Base-by-base conservation (phyloP, 2,329 filamentous ascomycete genomes). In the Mycogone perniciosa region DNA sequence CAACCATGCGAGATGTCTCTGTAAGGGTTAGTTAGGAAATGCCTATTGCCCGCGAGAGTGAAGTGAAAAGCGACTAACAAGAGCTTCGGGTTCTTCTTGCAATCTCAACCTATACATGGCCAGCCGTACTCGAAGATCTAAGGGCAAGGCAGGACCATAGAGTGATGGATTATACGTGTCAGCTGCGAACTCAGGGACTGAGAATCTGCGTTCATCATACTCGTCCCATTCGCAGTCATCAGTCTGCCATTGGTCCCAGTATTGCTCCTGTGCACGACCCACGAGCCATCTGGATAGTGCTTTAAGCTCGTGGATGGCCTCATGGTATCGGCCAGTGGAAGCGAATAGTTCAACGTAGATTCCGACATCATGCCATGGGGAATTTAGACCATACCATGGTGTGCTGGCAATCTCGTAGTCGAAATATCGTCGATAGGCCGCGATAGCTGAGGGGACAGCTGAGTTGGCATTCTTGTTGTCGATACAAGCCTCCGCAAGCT, bases 211-310 rank as follows among this genome's bases (percentile, higher is more conserved):
- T 20, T 77, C 74, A 61, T 89, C 81, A 41, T 84, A 78, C 5
- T 79, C 69, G 64, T 99, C 93, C 82, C 90, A 99, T 69, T 99
- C 93, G 51, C 90, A 79, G 65, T 96, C 90, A 63, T 96, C 89
- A 5, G 80, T 74, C 31, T 78, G 73, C 56, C 79, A 76, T 7
- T 76, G 64, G 52, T 95, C 86, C 93, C 93, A 99, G 61, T 83
- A 89, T 1, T 62, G 67, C 64, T 99, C 91, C 4, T 79, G 72
- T 34, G 76, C 72, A 44, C 93, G 83, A 7, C 88, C 88, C 37
- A 96, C 74, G 49, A 96, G 75, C 89, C 90, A 96, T 51, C 95
- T 78, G 26, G 86, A 81, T 11, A 96, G 68, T 2, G 75, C 75
- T 64, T 88, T 93, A 9, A 95, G 74, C 55, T 85, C 80, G 30